Conservation (phyloP, 2,329 filamentous ascomycete species). For the Colletotrichum sp. region DNA sequence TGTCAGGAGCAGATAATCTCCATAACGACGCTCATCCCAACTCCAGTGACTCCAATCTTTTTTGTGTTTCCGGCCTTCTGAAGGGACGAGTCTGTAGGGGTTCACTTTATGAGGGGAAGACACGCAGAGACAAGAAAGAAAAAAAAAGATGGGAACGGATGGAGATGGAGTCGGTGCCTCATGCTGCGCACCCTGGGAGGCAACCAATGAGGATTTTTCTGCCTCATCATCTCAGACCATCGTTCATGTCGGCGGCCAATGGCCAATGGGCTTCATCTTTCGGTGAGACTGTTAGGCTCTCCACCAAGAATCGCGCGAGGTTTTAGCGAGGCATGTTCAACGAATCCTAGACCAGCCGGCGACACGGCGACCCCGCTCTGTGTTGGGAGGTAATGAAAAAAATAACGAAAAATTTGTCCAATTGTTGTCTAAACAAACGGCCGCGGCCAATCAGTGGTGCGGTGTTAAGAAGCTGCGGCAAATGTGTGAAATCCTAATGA, state of each 20-base stretch:
- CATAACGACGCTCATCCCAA: not conserved
- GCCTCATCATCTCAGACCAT: not conserved
- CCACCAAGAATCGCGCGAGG: not conserved
- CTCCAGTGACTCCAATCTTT: not conserved
- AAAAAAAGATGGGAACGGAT: not conserved
- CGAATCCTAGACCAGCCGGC: not conserved
- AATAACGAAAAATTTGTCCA: not conserved
- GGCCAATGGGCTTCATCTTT: not conserved
- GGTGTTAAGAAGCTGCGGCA: not conserved
- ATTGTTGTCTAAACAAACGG: not conserved
- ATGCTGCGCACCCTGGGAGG: not conserved
- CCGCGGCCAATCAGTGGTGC: not conserved
- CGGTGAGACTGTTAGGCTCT: not conserved
- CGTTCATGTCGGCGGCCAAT: not conserved
- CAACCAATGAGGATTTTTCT: not conserved
- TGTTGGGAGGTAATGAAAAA: not conserved
- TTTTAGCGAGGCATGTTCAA: not conserved
- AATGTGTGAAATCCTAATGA: not conserved
- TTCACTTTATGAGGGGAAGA: not conserved
- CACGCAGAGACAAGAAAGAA: not conserved
- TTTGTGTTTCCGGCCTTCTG: not conserved
- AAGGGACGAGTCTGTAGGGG: not conserved
- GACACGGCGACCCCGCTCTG: not conserved
- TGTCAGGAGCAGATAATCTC: not conserved
- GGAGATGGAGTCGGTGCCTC: not conserved